phyloP scores from a whole-genome alignment of 306 rosid genomes.

The Acacia melanoxylon region DNA sequence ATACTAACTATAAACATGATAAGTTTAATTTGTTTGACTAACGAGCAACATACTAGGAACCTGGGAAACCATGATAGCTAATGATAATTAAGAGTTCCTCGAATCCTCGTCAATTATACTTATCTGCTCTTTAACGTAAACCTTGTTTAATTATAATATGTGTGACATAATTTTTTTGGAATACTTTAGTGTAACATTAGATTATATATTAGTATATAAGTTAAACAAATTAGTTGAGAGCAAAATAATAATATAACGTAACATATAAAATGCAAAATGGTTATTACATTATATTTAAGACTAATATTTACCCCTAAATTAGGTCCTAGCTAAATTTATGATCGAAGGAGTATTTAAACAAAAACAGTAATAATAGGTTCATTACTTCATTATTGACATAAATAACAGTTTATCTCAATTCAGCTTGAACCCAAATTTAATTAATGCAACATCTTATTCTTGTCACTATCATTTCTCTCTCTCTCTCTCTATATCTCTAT shows the following conservation, averaged over 20 bases:
- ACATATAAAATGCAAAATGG: too few species aligned
- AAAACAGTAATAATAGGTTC: background rate
- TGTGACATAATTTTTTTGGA: too few species aligned
- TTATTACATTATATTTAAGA: too few species aligned
- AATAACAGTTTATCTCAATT: background rate
- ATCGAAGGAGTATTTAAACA: background rate
- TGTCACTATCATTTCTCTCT: background rate
- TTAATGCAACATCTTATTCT: background rate
- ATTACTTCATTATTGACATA: background rate
- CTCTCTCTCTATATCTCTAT: too few species aligned
- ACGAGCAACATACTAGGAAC: conserved; percentile 19
- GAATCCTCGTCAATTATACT: background rate
- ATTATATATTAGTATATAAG: too few species aligned
- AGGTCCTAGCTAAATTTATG: too few species aligned
- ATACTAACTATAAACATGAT: background rate
- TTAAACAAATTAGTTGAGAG: too few species aligned
- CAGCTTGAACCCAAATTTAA: background rate
- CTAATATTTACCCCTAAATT: too few species aligned
- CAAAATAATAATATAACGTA: too few species aligned
- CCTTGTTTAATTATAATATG: too few species aligned
- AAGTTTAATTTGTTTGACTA: conserved; percentile 24
- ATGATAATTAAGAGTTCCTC: background rate
- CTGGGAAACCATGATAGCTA: conserved; percentile 30
- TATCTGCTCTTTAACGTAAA: too few species aligned
- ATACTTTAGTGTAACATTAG: too few species aligned